Conservation (phyloP, 2,329 filamentous ascomycete genomes). For the Aspergillus chevalieri region DNA sequence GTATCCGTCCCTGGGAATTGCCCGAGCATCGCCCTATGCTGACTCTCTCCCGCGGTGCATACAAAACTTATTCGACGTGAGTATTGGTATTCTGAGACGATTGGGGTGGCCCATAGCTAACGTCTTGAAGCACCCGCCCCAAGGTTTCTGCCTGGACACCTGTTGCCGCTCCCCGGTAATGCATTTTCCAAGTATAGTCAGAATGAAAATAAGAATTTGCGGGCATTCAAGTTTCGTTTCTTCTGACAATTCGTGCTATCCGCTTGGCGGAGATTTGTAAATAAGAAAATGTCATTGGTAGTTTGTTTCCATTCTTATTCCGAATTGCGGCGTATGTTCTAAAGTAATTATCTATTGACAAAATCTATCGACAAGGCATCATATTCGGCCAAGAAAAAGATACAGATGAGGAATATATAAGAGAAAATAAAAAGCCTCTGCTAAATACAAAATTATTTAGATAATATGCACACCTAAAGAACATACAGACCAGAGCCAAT, state of each 20-base stretch:
- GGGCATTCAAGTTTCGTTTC: conserved; percentile 8
- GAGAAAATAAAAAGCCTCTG: background rate
- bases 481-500: conserved; percentile 64
- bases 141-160: conserved; percentile 32
- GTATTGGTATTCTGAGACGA: conserved; percentile 33
- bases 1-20: conserved; percentile 69
- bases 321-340: conserved; percentile 3
- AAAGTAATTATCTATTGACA: conserved; percentile 7
- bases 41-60: conserved; percentile 71
- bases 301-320: conserved; percentile 15
- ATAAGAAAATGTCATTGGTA: conserved; percentile 30
- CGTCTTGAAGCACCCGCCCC: conserved; percentile 21
- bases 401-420: conserved; percentile 4
- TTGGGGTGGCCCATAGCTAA: conserved; percentile 3
- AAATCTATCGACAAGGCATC: conserved; percentile 22
- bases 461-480: conserved; percentile 32
- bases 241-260: conserved; percentile 5
- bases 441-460: conserved; percentile 2
- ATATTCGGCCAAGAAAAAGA: conserved; percentile 11
- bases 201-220: conserved; percentile 1
- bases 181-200: conserved; percentile 4
- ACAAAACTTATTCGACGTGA: conserved; percentile 92
- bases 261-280: conserved; percentile 21
- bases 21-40: conserved; percentile 66
- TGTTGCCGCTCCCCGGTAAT: conserved; percentile 31